phyloP scores from a whole-genome alignment of 306 rosid species.

The Cucurbita ficifolia region DNA sequence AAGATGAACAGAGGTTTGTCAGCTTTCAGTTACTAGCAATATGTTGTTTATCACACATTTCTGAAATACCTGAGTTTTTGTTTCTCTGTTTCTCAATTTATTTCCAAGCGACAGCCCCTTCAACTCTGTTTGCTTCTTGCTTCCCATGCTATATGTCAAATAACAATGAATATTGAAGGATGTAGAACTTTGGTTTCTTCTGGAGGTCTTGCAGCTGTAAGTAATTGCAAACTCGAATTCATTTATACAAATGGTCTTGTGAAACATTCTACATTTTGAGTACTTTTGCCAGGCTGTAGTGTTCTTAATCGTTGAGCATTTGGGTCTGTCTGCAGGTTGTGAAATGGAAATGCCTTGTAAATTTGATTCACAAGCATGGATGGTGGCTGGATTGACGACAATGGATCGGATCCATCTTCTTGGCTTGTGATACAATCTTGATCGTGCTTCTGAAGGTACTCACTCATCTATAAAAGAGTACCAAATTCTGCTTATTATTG shows the following conservation, averaged over 20 bases:
- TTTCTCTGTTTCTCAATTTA: not conserved
- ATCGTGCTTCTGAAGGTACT: constrained; percentile 72
- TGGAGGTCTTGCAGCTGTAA: constrained; percentile 63
- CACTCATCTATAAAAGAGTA: not conserved
- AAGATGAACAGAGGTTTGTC: constrained; percentile 69
- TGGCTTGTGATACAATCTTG: constrained; percentile 82
- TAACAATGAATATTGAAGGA: constrained; percentile 64
- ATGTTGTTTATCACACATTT: not conserved
- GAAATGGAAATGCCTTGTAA: constrained; percentile 60
- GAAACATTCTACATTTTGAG: not conserved
- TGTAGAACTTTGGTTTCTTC: constrained; percentile 52
- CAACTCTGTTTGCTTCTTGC: constrained; percentile 63
- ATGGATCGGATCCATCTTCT: constrained; percentile 39
- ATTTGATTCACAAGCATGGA: constrained; percentile 29
- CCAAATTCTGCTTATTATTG: not conserved
- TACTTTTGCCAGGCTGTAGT: not conserved
- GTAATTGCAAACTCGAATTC: constrained; percentile 9
- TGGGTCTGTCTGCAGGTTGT: constrained; percentile 48
- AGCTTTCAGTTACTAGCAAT: constrained; percentile 5
- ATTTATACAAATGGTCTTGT: not conserved
- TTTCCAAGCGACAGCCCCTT: constrained; percentile 57
- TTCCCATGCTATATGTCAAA: constrained; percentile 78
- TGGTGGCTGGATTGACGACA: constrained; percentile 27
- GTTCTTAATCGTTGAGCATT: constrained; percentile 1
- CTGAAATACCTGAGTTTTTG: not conserved